These are phyloP conservation scores for Komagataella populi DNA, from an alignment of 805 yeast species.

Conservation along the genomic window DNA sequence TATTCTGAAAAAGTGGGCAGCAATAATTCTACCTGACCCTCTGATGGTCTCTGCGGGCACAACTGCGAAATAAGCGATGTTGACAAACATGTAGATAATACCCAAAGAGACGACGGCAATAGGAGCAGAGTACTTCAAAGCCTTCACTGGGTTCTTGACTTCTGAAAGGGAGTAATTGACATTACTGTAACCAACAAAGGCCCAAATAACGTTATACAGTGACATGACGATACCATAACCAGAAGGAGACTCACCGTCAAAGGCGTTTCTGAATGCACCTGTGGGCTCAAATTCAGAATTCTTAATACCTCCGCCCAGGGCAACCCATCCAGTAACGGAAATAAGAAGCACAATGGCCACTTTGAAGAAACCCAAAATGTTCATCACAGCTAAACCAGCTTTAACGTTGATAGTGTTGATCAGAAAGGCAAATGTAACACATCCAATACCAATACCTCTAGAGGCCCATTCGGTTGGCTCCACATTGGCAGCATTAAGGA, in stretches of 20 bases:
- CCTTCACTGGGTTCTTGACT: constrained; percentile 55
- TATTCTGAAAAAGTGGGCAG: constrained; percentile 60
- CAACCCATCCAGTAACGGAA: constrained; percentile 72
- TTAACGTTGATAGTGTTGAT: constrained; percentile 49
- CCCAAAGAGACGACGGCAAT: constrained; percentile 47
- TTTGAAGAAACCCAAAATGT: constrained; percentile 57
- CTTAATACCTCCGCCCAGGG: constrained; percentile 57
- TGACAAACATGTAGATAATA: constrained; percentile 59
- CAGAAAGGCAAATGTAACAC: constrained; percentile 56
- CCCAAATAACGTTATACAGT: constrained; percentile 27
- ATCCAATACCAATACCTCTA: constrained; percentile 65
- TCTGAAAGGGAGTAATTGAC: constrained; percentile 23
- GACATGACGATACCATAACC: constrained; percentile 29
- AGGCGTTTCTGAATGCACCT: constrained; percentile 16
- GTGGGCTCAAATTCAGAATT: constrained; percentile 19
- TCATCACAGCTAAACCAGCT: constrained; percentile 54
- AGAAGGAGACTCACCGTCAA: constrained; percentile 18
- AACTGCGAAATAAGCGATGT: constrained; percentile 72
- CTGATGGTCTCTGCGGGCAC: constrained; percentile 54
- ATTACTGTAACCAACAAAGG: constrained; percentile 27
- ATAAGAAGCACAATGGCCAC: constrained; percentile 58
- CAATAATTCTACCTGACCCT: constrained; percentile 54
- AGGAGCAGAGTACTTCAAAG: constrained; percentile 66
- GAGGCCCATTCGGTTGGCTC: constrained; percentile 65
- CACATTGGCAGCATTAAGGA: constrained; percentile 59